Evolutionary conservation across 768 basidiomycete species (phyloP), one percentile per base, ranked within the genome.

Genomic region (Rhodocollybia butyracea): DNA sequence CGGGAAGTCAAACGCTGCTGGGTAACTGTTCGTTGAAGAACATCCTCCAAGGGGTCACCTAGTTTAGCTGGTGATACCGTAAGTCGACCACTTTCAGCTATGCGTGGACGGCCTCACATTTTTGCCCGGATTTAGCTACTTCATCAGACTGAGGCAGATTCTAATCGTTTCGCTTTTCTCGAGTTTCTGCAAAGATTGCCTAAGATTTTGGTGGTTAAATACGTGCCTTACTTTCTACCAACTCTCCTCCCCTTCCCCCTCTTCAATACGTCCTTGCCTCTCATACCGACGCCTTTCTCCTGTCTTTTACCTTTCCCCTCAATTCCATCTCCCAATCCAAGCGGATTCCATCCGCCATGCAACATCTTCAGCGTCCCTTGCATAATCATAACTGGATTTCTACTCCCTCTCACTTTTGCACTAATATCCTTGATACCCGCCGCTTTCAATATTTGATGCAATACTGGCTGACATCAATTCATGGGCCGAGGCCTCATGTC

Each of bases 371-470:
- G 80, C 15, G 84, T 77, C 24, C 88, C 85, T 73, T 97, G 96
- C 75, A 95, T 83, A 39, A 96, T 91, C 68, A 89, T 84, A 60
- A 90, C 75, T 34, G 80, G 83, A 70, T 96, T 98, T 60, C 90
- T 77, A 64, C 91, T 94, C 15, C 96, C 94, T 84, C 91, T 91
- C 19, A 98, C 90, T 72, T 97, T 98, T 29, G 91, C 96, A 61
- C 91, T 94, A 40, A 91, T 80, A 71, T 99, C 96, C 68, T 92
- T 89, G 73, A 99, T 90, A 10, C 96, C 97, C 0, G 94, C 95
- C 0, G 94, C 94, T 61, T 91, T 90, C 64, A 95, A 79, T 39
- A 99, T 81, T 64, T 87, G 83, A 69, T 99, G 94, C 51, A 99
- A 73, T 64, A 86, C 82, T 1, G 93, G 94, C 63, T 95, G 93